Evolutionary conservation across 2,329 filamentous ascomycete species (phyloP), one percentile per base, ranked within the genome.

Genomic region (Neofusicoccum sp.): DNA sequence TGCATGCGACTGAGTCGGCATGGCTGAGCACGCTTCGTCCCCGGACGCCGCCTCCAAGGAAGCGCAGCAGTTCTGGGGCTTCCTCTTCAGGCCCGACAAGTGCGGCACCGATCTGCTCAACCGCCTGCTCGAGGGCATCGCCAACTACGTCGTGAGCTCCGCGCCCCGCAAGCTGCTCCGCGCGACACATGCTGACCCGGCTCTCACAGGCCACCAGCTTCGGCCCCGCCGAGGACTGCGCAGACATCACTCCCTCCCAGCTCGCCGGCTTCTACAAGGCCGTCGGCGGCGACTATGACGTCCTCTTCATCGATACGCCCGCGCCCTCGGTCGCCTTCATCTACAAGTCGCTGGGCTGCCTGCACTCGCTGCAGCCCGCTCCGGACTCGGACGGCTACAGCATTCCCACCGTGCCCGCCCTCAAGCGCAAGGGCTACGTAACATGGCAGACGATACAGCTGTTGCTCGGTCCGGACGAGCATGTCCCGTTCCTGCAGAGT

Each of bases 401-500:
- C 3, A 80, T 87, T 0, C 95, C 93, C 0, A 86, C 84, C 0
- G 84, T 97, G 43, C 95, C 95, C 0, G 90, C 92, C 12, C 78
- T 99, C 60, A 96, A 93, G 36, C 81, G 84, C 0, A 85, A 86
- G 69, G 95, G 95, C 41, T 99, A 96, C 73, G 90, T 93, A 44
- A 87, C 91, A 72, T 99, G 93, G 93, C 89, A 96, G 78, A 91
- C 90, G 0, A 89, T 98, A 60, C 91, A 98, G 76, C 83, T 96
- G 24, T 79, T 98, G 36, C 83, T 98, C 1, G 90, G 88, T 1
- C 95, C 95, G 0, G 89, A 95, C 66, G 90, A 96, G 68, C 93
- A 98, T 76, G 89, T 92, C 0, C 86, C 86, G 0, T 93, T 92
- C 68, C 75, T 99, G 26, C 91, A 95, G 68, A 87, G 85, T 68